A percentile compares a stretch with the other conserved stretches of the same genome.
phyloP scores from a whole-genome alignment of 306 rosid species.

The Vachellia pachyceras region DNA sequence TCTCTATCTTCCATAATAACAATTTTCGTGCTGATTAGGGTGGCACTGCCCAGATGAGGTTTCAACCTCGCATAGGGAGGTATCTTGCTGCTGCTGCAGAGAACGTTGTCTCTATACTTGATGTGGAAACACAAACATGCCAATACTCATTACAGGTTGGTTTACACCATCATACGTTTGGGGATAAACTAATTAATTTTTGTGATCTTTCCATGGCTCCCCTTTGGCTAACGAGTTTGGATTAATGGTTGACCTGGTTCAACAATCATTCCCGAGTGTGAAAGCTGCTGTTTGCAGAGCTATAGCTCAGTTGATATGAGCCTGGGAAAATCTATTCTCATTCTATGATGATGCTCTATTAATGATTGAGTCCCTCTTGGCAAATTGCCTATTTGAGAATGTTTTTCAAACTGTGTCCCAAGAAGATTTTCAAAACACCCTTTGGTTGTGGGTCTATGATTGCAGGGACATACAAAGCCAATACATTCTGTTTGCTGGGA shows the following conservation, averaged over 20 bases:
- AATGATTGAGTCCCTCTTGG: background rate
- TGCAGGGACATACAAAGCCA: conserved; percentile 82
- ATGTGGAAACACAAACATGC: conserved; percentile 78
- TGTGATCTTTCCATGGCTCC: background rate
- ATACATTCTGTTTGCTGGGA: conserved; percentile 88
- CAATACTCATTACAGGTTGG: conserved; percentile 81
- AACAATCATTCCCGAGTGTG: background rate
- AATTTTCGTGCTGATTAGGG: conserved; percentile 59
- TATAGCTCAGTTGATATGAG: background rate
- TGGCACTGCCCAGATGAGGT: conserved; percentile 84
- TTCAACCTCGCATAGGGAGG: conserved; percentile 89
- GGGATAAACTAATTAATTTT: background rate
- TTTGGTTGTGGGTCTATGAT: conserved; percentile 37
- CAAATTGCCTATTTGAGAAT: background rate
- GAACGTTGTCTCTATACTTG: conserved; percentile 86
- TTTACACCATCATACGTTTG: conserved; percentile 20
- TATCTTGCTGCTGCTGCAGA: conserved; percentile 93
- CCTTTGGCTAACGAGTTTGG: background rate
- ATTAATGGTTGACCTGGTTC: background rate
- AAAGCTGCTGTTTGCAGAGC: background rate
- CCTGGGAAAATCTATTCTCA: background rate
- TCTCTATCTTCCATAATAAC: background rate
- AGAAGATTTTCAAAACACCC: conserved; percentile 3
- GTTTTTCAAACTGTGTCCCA: background rate
- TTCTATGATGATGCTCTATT: background rate